These are phyloP conservation scores for Fraxinus pennsylvanica DNA, from an alignment of 257 asterid genomes.

Conservation along the genomic window DNA sequence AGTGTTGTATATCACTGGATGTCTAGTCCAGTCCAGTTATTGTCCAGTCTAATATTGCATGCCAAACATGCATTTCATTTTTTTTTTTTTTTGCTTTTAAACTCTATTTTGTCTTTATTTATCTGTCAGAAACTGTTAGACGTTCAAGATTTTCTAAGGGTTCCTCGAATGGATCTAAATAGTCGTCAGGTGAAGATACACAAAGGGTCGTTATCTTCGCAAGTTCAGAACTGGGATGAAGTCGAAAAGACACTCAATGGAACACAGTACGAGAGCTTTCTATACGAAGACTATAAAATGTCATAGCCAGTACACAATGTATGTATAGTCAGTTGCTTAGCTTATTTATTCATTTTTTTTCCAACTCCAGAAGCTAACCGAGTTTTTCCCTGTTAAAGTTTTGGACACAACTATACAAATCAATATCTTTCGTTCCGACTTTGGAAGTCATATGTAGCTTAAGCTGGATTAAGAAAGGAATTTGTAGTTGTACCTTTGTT, in stretches of 20 bases:
- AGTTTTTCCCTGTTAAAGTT: slow-evolving; percentile 45
- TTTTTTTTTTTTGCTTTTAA: background rate
- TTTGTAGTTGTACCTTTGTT: background rate
- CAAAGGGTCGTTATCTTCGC: slow-evolving; percentile 67
- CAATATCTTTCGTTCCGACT: background rate
- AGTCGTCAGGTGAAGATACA: slow-evolving; percentile 97
- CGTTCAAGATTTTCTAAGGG: slow-evolving; percentile 76
- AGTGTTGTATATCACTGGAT: too few relatives aligned
- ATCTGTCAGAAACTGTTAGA: slow-evolving; percentile 61
- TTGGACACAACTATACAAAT: slow-evolving; percentile 29
- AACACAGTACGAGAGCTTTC: slow-evolving; percentile 62
- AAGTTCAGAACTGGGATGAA: slow-evolving; percentile 82
- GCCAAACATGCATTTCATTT: background rate
- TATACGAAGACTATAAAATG: slow-evolving; percentile 60
- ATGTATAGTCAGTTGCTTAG: slow-evolving; percentile 34
- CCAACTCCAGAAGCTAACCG: slow-evolving; percentile 40
- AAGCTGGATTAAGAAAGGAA: background rate
- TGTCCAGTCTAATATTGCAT: background rate
- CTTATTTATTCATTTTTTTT: slow-evolving; percentile 48
- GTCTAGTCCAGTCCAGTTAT: background rate
- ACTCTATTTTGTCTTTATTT: background rate
- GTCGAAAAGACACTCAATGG: slow-evolving; percentile 66
- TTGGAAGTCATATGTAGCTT: background rate
- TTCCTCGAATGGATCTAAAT: slow-evolving; percentile 55
- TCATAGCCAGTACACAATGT: slow-evolving; percentile 36